phyloP scores from a whole-genome alignment of 495 filamentous ascomycete genomes.

The Thermochaetoides thermophila region DNA sequence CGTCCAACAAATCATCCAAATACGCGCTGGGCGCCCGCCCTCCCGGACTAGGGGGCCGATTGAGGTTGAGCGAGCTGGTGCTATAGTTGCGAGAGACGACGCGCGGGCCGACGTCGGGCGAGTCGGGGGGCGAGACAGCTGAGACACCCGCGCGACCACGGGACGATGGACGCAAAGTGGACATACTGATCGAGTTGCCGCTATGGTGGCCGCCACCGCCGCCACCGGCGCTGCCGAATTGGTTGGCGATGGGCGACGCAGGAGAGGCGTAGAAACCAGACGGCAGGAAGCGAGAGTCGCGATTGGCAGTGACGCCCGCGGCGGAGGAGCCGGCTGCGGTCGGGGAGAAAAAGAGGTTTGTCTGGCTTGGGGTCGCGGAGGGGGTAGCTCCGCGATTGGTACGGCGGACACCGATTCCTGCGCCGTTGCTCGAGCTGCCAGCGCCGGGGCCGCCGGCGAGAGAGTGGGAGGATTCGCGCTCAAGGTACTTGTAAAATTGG shows the following conservation, averaged over 20 bases:
- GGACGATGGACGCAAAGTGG: constrained; percentile 38
- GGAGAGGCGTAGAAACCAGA: constrained; percentile 80
- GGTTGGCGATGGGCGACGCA: constrained; percentile 18
- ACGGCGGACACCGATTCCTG: no score
- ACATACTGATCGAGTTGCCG: constrained; percentile 36
- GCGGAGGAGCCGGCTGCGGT: constrained; percentile 43
- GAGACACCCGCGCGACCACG: constrained; percentile 38
- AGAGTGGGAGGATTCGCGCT: constrained; percentile 44
- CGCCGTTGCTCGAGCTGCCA: no score
- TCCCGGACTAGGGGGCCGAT: constrained; percentile 38
- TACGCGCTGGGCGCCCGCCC: constrained; percentile 80
- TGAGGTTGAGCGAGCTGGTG: constrained; percentile 55
- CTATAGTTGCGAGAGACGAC: constrained; percentile 31
- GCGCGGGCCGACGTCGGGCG: constrained; percentile 34
- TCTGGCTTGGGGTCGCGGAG: constrained; percentile 33
- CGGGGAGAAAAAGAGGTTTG: constrained; percentile 83
- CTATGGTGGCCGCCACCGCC: constrained; percentile 19
- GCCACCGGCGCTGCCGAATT: neutral
- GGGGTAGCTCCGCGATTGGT: constrained; percentile 27
- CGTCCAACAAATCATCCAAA: constrained; percentile 81
- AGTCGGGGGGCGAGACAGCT: constrained; percentile 53
- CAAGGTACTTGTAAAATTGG: constrained; percentile 42
- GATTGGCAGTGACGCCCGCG: constrained; percentile 34
- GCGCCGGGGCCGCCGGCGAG: constrained; percentile 36
- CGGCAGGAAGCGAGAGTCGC: constrained; percentile 59